Percentiles rank a stretch among this genome's conserved stretches.
phyloP scores from a whole-genome alignment of 495 filamentous ascomycete species.

The Trichocladium uniseriatum region DNA sequence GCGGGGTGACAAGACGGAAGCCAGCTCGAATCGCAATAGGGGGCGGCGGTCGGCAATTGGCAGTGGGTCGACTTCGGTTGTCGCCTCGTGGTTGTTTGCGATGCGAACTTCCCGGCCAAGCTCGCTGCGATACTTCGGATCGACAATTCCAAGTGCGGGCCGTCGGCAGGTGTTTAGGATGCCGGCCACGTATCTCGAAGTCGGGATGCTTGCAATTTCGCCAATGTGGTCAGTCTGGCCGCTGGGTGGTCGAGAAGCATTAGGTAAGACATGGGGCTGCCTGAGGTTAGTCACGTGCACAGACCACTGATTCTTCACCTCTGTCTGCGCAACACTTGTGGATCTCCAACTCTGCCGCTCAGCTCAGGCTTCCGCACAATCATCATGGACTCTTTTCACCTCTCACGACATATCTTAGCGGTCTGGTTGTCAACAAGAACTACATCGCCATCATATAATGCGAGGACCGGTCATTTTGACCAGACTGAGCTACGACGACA shows the following conservation, averaged over 20 bases:
- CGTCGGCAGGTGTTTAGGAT: constrained; percentile 13
- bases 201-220: constrained; percentile 24
- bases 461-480: too few relatives aligned
- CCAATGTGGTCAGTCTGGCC: constrained; percentile 29
- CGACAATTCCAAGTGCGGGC: background rate
- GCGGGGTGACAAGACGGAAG: constrained; percentile 13
- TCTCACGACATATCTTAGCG: too few relatives aligned
- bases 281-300: too few relatives aligned
- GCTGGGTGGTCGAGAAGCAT: constrained; percentile 9
- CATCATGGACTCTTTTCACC: too few relatives aligned
- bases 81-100: background rate
- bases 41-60: background rate
- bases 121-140: background rate
- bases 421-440: too few relatives aligned
- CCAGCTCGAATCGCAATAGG: constrained; percentile 2
- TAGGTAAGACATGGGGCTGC: constrained; percentile 22
- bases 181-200: constrained; percentile 27
- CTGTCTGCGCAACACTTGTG: too few relatives aligned
- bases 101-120: background rate
- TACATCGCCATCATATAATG: too few relatives aligned
- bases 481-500: too few relatives aligned
- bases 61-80: background rate
- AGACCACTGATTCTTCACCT: too few relatives aligned
- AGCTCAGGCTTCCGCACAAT: too few relatives aligned
- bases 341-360: too few relatives aligned